Percentiles rank a stretch among this genome's conserved stretches.
phyloP scores from a whole-genome alignment of 306 rosid species.

The Fragaria vesca region DNA sequence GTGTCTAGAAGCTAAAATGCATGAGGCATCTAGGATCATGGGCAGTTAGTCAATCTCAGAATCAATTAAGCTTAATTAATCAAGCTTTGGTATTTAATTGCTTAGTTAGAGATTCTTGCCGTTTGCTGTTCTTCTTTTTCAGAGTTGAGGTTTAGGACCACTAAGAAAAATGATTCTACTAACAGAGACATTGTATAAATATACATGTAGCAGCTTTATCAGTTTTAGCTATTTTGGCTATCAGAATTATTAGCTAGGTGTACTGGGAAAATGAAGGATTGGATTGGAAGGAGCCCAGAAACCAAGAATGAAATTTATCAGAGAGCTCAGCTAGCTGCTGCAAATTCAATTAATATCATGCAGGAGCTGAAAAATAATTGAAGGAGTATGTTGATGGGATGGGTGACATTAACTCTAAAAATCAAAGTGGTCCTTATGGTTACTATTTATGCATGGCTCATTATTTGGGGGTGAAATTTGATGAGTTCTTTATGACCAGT shows the following conservation, averaged over 20 bases:
- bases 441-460: not conserved
- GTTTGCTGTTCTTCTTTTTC: conserved; percentile 2
- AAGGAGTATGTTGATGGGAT: conserved; percentile 11
- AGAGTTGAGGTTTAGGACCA: conserved; percentile 19
- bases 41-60: not conserved
- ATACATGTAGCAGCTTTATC: conserved; percentile 1
- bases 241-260: not conserved
- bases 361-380: not conserved
- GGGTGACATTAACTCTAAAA: conserved; percentile 8
- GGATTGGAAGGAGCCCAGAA: not conserved
- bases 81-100: not conserved
- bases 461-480: not conserved
- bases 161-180: not conserved
- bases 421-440: conserved; percentile 12
- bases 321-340: not conserved
- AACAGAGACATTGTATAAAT: not conserved
- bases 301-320: not conserved
- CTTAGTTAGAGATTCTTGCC: conserved; percentile 14
- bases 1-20: conserved; percentile 7
- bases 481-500: not conserved
- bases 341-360: not conserved
- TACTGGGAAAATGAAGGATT: not conserved
- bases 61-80: conserved; percentile 4
- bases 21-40: conserved; percentile 22
- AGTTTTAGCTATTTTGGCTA: not conserved